Evolutionary conservation across 148 eudicot genomes (phyloP).

Genomic region (Rhododendron ovatum): DNA sequence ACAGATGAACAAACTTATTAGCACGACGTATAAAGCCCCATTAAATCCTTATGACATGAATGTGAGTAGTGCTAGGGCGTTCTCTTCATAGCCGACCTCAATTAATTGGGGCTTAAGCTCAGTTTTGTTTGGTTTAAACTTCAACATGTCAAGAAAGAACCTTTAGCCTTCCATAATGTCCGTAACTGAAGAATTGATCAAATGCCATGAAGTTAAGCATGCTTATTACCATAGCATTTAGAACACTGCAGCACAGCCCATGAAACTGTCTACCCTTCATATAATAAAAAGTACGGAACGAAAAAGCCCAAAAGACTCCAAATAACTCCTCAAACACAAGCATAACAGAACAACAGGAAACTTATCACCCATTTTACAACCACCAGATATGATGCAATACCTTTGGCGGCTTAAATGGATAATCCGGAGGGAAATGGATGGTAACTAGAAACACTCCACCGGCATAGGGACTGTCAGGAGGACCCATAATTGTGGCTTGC

Average conservation of each 20-base stretch:
- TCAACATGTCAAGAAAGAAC: neutral
- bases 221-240: neutral
- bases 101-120: neutral
- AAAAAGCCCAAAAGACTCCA: neutral
- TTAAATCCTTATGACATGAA: neutral
- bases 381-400: conserved; percentile 13
- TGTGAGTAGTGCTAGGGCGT: neutral
- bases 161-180: neutral
- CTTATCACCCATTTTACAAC: neutral
- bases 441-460: conserved; percentile 65
- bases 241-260: neutral
- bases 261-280: neutral
- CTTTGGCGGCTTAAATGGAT: conserved; percentile 76
- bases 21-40: neutral
- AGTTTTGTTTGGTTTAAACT: neutral
- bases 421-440: conserved; percentile 60
- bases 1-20: neutral
- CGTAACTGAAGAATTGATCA: neutral
- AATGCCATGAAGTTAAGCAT: neutral
- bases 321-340: neutral
- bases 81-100: neutral
- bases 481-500: conserved; percentile 71
- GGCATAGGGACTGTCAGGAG: conserved; percentile 63
- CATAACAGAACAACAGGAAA: neutral
- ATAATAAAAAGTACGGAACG: neutral